These are phyloP conservation scores for Amoebophrya sp. DNA, from an alignment of 169 alveolate genomes.

Conservation along the genomic window DNA sequence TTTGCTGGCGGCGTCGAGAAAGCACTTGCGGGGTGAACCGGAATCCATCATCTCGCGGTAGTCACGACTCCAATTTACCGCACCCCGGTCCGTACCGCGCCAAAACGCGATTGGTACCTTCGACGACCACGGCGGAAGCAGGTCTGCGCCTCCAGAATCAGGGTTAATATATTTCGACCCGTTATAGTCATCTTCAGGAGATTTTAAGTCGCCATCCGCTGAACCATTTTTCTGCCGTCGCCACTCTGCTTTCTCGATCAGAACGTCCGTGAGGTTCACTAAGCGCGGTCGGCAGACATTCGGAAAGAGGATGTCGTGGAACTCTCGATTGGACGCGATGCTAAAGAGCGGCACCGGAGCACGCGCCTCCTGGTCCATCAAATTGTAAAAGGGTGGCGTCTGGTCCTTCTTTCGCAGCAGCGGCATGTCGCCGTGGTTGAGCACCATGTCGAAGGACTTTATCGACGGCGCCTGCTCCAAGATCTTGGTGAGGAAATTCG, in stretches of 20 bases:
- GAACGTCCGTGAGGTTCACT: neutral
- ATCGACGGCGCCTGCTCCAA: neutral
- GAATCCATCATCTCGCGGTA: neutral
- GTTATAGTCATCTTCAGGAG: neutral
- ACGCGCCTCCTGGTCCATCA: constrained; percentile 5
- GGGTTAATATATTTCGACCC: neutral
- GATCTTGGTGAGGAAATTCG: neutral
- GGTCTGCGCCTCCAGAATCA: too few species aligned
- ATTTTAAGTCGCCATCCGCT: neutral
- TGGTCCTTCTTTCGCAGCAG: neutral
- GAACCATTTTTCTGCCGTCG: neutral
- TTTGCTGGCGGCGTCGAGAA: neutral
- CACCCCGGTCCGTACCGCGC: constrained; percentile 16
- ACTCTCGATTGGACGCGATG: neutral
- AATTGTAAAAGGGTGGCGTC: constrained; percentile 3
- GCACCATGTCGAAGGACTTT: neutral
- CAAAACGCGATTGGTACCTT: neutral
- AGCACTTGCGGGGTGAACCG: neutral
- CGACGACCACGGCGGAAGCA: neutral
- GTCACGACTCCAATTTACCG: neutral
- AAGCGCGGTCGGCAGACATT: constrained; percentile 12
- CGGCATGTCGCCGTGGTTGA: constrained; percentile 14
- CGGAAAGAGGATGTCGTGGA: constrained; percentile 10
- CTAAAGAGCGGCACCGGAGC: neutral
- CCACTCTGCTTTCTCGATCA: neutral